A percentile compares a stretch with the other conserved stretches of the same genome.
Conservation (phyloP, 257 asterid species). For the Eucommia ulmoides region DNA sequence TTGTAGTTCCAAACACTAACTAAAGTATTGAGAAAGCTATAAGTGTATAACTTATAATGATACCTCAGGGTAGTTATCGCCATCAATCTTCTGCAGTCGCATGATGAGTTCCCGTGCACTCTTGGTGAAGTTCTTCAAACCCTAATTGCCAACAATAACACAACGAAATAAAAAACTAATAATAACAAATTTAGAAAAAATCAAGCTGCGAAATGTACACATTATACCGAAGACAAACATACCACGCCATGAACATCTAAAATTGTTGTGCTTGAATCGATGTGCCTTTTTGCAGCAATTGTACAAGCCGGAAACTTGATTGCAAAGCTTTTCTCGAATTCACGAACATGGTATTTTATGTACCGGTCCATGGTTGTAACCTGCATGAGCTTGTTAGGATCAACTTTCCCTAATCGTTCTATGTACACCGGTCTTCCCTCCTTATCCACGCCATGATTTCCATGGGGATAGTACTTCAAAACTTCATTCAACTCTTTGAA, state of each 20-base stretch:
- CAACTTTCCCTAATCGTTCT: slow-evolving; percentile 85
- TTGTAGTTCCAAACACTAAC: too few relatives aligned
- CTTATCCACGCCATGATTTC: slow-evolving; percentile 93
- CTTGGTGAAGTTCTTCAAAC: slow-evolving; percentile 78
- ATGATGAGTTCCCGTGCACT: slow-evolving; percentile 77
- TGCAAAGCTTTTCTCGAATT: slow-evolving; percentile 69
- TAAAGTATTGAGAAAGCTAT: too few relatives aligned
- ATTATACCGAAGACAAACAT: slow-evolving; percentile 19
- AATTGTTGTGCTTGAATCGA: slow-evolving; percentile 90
- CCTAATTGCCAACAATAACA: slow-evolving; percentile 31
- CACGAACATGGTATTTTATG: slow-evolving; percentile 74
- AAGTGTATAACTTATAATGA: too few relatives aligned
- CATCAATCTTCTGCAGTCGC: slow-evolving; percentile 86
- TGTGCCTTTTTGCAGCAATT: slow-evolving; percentile 88
- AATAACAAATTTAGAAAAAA: not conserved
- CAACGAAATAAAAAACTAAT: not conserved
- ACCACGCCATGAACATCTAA: slow-evolving; percentile 99
- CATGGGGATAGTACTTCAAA: slow-evolving; percentile 83
- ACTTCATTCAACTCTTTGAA: slow-evolving; percentile 72
- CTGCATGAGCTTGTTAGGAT: slow-evolving; percentile 81
- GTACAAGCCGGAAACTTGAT: slow-evolving; percentile 92
- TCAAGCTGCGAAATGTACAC: not conserved
- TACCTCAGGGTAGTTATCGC: slow-evolving; percentile 94
- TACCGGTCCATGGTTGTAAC: slow-evolving; percentile 88
- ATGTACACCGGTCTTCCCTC: slow-evolving; percentile 91